These are phyloP conservation scores for Beta corolliflora DNA, from an alignment of 179 eudicot species.

Conservation along the genomic window DNA sequence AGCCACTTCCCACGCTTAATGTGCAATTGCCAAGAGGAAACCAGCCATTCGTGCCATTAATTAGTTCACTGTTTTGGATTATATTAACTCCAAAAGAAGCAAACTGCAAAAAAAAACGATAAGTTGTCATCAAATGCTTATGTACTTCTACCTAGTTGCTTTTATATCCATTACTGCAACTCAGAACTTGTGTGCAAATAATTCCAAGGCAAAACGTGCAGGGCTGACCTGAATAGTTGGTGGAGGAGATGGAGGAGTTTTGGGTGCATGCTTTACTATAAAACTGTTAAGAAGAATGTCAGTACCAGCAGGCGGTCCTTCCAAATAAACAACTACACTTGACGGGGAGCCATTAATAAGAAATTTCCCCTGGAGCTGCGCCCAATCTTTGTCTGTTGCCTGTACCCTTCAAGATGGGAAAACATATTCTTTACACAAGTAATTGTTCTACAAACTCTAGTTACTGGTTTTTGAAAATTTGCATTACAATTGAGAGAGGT, in stretches of 20 bases:
- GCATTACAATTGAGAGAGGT: background rate
- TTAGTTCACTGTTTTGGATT: constrained; percentile 64
- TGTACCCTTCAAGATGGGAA: constrained; percentile 46
- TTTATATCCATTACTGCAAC: background rate
- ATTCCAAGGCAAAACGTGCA: constrained; percentile 8
- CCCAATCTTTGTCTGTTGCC: constrained; percentile 91
- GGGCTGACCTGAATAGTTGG: constrained; percentile 69
- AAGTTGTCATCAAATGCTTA: background rate
- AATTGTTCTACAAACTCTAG: background rate
- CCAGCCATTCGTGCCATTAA: constrained; percentile 73
- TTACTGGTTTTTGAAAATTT: background rate
- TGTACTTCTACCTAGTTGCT: background rate
- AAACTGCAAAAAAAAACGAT: constrained; percentile 37
- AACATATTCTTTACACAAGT: background rate
- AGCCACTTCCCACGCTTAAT: constrained; percentile 59
- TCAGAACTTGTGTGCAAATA: background rate
- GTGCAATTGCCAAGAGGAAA: constrained; percentile 80
- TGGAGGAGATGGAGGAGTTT: constrained; percentile 69
- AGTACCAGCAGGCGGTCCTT: constrained; percentile 91
- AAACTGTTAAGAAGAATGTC: constrained; percentile 78
- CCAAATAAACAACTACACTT: constrained; percentile 62
- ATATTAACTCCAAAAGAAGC: constrained; percentile 67
- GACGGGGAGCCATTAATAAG: constrained; percentile 69
- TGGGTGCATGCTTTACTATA: constrained; percentile 68
- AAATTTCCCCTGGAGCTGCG: constrained; percentile 73